Evolutionary conservation across 2,329 filamentous ascomycete genomes (phyloP).

Genomic region (Fusarium buharicum): DNA sequence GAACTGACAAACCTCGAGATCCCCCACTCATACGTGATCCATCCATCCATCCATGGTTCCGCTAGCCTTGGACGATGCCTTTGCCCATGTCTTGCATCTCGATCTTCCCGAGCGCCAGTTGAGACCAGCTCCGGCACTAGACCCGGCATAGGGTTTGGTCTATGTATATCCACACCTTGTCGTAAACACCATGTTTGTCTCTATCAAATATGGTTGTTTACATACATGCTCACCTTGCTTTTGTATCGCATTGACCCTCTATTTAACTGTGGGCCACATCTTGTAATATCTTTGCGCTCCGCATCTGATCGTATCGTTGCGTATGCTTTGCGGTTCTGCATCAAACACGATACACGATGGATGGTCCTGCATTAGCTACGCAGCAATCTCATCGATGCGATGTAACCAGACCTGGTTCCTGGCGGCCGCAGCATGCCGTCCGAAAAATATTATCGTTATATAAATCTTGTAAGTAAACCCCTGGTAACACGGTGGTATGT

Average conservation of each 20-base stretch:
- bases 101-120: conserved; percentile 45
- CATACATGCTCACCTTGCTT: conserved; percentile 12
- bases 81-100: conserved; percentile 45
- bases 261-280: conserved; percentile 9
- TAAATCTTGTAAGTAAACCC: conserved; percentile 1
- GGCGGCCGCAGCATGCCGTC: conserved; percentile 9
- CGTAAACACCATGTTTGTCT: conserved; percentile 28
- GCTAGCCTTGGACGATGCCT: conserved; percentile 34
- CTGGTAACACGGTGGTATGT: no score
- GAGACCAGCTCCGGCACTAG: conserved; percentile 44
- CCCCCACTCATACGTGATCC: conserved; percentile 15
- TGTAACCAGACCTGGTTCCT: conserved; percentile 20
- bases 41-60: conserved; percentile 10
- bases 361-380: neutral
- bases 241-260: conserved; percentile 17
- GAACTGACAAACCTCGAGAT: conserved; percentile 20
- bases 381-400: conserved; percentile 20
- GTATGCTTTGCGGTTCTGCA: conserved; percentile 13
- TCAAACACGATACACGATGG: neutral
- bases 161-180: conserved; percentile 20
- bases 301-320: neutral
- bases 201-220: conserved; percentile 13
- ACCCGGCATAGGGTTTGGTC: conserved; percentile 25
- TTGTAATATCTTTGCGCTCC: conserved; percentile 14
- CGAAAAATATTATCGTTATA: neutral